phyloP scores from a whole-genome alignment of 768 basidiomycete genomes.

The Russula abietina region DNA sequence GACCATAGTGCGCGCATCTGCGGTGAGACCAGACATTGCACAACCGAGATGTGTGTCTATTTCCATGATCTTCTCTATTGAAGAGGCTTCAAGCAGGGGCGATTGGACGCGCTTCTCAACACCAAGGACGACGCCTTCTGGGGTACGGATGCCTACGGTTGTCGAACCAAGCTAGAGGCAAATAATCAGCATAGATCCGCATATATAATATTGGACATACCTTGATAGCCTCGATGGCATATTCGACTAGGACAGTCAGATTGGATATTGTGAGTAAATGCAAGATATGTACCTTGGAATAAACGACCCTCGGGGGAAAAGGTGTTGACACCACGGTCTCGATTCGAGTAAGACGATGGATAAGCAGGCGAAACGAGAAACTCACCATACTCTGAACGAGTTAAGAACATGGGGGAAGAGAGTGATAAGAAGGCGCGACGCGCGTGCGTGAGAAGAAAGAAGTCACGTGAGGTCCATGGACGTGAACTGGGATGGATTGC shows the following conservation, averaged over 20 bases:
- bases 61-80: constrained; percentile 99
- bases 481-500: too few species aligned
- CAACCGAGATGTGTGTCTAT: constrained; percentile 95
- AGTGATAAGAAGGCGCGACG: constrained; percentile 16
- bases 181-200: constrained; percentile 3
- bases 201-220: constrained; percentile 37
- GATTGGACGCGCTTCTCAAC: constrained; percentile 99
- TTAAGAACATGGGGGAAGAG: constrained; percentile 69
- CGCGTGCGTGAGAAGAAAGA: constrained; percentile 16
- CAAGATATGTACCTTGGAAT: constrained; percentile 73
- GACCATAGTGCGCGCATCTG: constrained; percentile 98
- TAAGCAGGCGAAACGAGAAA: background rate
- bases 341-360: background rate
- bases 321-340: constrained; percentile 96
- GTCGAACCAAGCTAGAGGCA: constrained; percentile 84
- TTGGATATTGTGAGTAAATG: constrained; percentile 7
- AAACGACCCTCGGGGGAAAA: constrained; percentile 98
- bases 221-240: constrained; percentile 99
- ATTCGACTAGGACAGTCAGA: constrained; percentile 67
- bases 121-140: constrained; percentile 85
- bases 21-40: constrained; percentile 95
- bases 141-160: constrained; percentile 90
- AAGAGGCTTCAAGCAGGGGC: constrained; percentile 87
- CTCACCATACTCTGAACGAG: constrained; percentile 90
- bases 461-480: constrained; percentile 14